These are phyloP conservation scores for Vaccinium vitisidaea DNA, from an alignment of 148 eudicot genomes.

Conservation along the genomic window DNA sequence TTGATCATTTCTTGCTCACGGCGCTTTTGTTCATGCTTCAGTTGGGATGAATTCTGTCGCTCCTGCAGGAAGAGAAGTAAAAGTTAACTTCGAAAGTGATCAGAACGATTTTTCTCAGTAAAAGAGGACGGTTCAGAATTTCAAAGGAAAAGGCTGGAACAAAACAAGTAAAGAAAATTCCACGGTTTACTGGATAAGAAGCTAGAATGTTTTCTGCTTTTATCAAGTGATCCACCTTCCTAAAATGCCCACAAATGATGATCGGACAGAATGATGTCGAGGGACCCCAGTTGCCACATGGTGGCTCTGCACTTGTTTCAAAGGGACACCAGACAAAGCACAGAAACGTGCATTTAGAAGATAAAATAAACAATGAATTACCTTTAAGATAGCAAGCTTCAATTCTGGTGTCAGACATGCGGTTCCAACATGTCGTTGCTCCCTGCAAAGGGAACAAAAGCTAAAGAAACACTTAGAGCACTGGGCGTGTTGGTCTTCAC, in stretches of 20 bases:
- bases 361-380: conserved; percentile 20
- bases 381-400: conserved; percentile 74
- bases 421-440: conserved; percentile 74
- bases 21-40: conserved; percentile 47
- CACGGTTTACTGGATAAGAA: background rate
- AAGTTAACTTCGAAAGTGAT: background rate
- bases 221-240: background rate
- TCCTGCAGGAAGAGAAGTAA: conserved; percentile 45
- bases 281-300: background rate
- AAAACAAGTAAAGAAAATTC: background rate
- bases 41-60: conserved; percentile 65
- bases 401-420: conserved; percentile 81
- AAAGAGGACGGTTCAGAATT: background rate
- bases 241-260: background rate
- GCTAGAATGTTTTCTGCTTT: background rate
- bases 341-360: background rate
- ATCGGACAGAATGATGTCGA: background rate
- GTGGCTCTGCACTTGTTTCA: background rate
- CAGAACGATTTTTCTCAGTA: background rate
- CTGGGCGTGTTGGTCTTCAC: conserved; percentile 81
- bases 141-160: conserved; percentile 1
- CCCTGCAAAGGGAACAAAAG: conserved; percentile 89
- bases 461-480: conserved; percentile 90
- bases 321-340: background rate
- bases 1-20: conserved; percentile 74